Base-by-base conservation (phyloP, 371 early-diverging fungal genomes). In the Mortierella sp. region DNA sequence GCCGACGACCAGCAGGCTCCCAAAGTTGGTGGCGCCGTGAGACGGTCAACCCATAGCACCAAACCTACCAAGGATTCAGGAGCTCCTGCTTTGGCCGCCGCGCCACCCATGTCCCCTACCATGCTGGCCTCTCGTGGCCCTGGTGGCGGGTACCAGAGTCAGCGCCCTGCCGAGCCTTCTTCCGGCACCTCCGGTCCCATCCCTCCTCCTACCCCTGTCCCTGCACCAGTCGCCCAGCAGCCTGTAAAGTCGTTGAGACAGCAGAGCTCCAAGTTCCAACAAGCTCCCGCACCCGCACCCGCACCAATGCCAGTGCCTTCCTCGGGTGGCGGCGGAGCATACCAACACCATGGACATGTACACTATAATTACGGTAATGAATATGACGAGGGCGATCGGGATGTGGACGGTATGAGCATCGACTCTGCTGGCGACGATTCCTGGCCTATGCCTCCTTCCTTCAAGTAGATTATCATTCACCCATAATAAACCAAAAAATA, bases 391-490 rank as follows among this genome's bases (percentile, higher is more conserved):
- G 46, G 48, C 24, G 27, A 74, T 55, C 68, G 68, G 46, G 73
- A 65, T 8, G 71, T 71, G 44, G 82, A 82, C 65, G 58, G 55
- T 43, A 72, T 75, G 18, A 83, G 83, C 46, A 16, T 78, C 8
- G 76, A 75, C 11, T 79, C 83, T 41, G 70, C 78, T 0, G 79
- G 76, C 14, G 83, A 76, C 12, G 75, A 75, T 41, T 68, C 65
- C 43, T 83, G 80, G 80, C 83, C 83, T 21, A 12, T 83, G 55
- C 83, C 83, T 56, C 83, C 80, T 21, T 70, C 77, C 4, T 80
- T 80, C 75, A 77, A 76, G 24, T 75, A 68, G 71, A 35, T 27
- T 54, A 32, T 58, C 16, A 27, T 29, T 24, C 29, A 58, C 54
- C 27, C 24, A 58, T 8, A 58, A 58, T n/a, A 58, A 12, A 27